Conservation (phyloP, 805 yeast species). For the Groenewaldozyma salmanticensis region DNA sequence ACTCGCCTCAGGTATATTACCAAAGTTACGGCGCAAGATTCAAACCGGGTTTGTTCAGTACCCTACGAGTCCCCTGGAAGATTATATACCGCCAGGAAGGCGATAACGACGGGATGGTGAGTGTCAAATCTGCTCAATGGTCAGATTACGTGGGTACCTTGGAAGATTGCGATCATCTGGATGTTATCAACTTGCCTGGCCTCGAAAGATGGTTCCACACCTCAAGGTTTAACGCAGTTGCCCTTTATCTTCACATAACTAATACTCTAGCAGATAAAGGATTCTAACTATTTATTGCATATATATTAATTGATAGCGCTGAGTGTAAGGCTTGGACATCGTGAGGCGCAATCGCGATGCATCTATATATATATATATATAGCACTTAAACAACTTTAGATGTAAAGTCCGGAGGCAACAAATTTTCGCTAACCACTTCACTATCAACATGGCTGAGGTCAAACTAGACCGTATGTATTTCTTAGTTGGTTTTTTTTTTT, state of each 20-base stretch:
- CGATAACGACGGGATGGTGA: constrained; percentile 80
- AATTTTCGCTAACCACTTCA: too few relatives aligned
- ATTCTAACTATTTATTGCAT: too few relatives aligned
- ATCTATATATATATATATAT: too few relatives aligned
- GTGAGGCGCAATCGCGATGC: too few relatives aligned
- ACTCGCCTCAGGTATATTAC: constrained; percentile 58
- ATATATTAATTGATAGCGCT: too few relatives aligned
- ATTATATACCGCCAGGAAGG: constrained; percentile 43
- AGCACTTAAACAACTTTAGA: too few relatives aligned
- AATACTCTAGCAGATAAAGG: constrained; percentile 53
- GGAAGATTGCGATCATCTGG: constrained; percentile 73
- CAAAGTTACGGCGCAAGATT: constrained; percentile 78
- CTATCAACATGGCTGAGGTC: too few relatives aligned
- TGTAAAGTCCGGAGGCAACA: too few relatives aligned
- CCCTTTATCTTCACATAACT: constrained; percentile 59
- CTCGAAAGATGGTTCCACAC: constrained; percentile 21
- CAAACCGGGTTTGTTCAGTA: constrained; percentile 49
- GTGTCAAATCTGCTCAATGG: constrained; percentile 72
- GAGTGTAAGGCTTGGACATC: too few relatives aligned
- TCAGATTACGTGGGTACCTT: constrained; percentile 75
- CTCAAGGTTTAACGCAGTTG: constrained; percentile 50
- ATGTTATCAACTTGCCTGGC: constrained; percentile 78
- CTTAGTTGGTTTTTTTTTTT: too few relatives aligned
- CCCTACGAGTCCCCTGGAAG: constrained; percentile 57
- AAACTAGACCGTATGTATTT: too few relatives aligned